Base-by-base conservation (phyloP, 306 rosid genomes). In the Carpinus viminea region DNA sequence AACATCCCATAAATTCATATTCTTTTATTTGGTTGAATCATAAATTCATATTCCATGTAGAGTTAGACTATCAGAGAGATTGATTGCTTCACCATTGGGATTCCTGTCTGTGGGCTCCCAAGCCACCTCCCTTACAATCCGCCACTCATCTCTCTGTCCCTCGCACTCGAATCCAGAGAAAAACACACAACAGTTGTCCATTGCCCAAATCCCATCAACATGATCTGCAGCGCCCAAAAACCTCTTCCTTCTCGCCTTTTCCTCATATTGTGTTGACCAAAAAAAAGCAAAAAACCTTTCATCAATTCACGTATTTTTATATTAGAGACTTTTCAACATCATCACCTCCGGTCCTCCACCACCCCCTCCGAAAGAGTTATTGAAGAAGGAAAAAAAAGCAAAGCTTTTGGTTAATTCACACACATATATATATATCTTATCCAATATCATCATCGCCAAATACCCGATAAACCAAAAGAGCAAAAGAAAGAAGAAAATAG, bases 21-120 rank as follows among this genome's bases (percentile, higher is more conserved):
- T 31, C 34, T 1, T 31, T 31, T 31, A 24, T 24, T 31, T 31
- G 34, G 34, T 1, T 31, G 34, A 31, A 31, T 31, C 34, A 31
- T 31, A 31, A 31, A 31, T 31, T 31, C 34, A 31, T 31, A 31
- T 31, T 31, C 34, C 2, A 31, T 31, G 34, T 31, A 31, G 34
- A 31, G 34, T 31, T 31, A 31, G 34, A 31, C 34, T 31, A 31
- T 31, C 34, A 31, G 34, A 31, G n/a, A n/a, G 34, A 41, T 41
- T 41, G 20, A 17, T 17, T 53, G 12, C 59, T 15, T 59, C 59
- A 26, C 43, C 56, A 72, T 21, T 24, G 59, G 43, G 72, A 74
- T 74, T 60, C 70, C 57, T 5, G 7, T n/a, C 15, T 6, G 78
- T 74, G 78, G 78, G 71, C 78, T 74, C 78, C 36, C 8, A 5